Conservation (phyloP, 441 rosid species). For the Arabidopsis hybrid region DNA sequence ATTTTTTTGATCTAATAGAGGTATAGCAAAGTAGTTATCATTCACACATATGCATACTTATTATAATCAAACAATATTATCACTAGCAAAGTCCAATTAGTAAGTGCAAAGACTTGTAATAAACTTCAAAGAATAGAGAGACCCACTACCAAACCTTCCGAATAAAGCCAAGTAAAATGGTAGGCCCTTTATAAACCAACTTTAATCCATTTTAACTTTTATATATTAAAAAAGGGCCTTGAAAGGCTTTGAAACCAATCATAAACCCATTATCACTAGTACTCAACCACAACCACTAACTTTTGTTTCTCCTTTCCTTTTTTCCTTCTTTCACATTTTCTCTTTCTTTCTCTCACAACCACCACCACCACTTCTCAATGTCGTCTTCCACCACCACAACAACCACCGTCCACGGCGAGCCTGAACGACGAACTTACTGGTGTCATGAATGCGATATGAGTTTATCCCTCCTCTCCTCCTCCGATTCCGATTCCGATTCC, state of each 20-base stretch:
- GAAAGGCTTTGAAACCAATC: conserved; percentile 33
- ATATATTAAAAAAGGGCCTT: background rate
- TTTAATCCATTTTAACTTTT: background rate
- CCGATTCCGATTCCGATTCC: conserved; percentile 28
- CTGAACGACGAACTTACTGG: conserved; percentile 57
- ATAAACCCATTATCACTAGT: conserved; percentile 36
- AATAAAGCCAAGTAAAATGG: conserved; percentile 42
- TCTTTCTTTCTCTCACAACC: background rate
- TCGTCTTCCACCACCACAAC: conserved; percentile 36
- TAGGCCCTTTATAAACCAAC: conserved; percentile 24
- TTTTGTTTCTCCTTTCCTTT: background rate
- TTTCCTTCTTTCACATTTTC: background rate
- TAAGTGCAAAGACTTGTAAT: too few relatives aligned
- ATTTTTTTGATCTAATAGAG: background rate
- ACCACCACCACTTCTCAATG: conserved; percentile 42
- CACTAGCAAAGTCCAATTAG: too few relatives aligned
- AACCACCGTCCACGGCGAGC: conserved; percentile 38
- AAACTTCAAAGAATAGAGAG: conserved; percentile 3
- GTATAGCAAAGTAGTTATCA: background rate
- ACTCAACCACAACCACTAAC: conserved; percentile 24
- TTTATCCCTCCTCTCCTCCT: conserved; percentile 49
- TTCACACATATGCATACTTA: background rate
- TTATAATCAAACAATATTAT: too few relatives aligned
- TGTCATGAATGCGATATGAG: conserved; percentile 74
- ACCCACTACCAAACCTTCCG: conserved; percentile 36